Evolutionary conservation across 305 asterid species (phyloP).

Genomic region (Fraxinus sp.): DNA sequence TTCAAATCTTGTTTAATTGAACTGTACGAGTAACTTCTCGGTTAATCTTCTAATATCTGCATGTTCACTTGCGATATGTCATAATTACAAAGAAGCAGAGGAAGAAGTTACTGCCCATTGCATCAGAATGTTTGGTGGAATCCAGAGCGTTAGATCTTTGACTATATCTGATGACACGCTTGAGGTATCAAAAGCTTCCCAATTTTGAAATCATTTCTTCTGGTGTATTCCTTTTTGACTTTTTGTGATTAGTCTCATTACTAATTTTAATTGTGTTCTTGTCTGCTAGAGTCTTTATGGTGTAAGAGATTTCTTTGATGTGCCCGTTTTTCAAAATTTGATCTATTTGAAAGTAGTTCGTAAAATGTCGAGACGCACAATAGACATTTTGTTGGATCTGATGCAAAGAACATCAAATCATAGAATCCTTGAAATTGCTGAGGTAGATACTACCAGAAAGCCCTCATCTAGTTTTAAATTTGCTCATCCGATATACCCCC

Average conservation of each 20-base stretch:
- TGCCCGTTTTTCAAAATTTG: not conserved
- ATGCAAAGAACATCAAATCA: not conserved
- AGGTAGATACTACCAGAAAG: not conserved
- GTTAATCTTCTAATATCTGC: not conserved
- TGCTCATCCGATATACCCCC: not conserved
- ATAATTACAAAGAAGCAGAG: not conserved
- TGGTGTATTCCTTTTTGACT: not conserved
- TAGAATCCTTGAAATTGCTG: not conserved
- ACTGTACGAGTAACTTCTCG: not conserved
- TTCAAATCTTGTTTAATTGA: not conserved
- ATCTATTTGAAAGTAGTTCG: not conserved
- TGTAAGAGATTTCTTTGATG: not conserved
- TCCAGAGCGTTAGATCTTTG: not conserved
- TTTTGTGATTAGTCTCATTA: not conserved
- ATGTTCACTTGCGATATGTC: not conserved
- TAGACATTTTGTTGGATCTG: not conserved
- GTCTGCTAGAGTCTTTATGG: not conserved
- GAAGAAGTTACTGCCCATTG: not conserved
- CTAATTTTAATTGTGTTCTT: not conserved
- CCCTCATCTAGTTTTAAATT: not conserved
- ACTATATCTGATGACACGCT: not conserved
- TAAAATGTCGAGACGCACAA: not conserved
- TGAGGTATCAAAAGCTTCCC: not conserved
- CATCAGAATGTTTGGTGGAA: not conserved
- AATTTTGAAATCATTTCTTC: not conserved